These are phyloP conservation scores for Helminthosporium solani DNA, from an alignment of 2,329 filamentous ascomycete genomes.

Conservation along the genomic window DNA sequence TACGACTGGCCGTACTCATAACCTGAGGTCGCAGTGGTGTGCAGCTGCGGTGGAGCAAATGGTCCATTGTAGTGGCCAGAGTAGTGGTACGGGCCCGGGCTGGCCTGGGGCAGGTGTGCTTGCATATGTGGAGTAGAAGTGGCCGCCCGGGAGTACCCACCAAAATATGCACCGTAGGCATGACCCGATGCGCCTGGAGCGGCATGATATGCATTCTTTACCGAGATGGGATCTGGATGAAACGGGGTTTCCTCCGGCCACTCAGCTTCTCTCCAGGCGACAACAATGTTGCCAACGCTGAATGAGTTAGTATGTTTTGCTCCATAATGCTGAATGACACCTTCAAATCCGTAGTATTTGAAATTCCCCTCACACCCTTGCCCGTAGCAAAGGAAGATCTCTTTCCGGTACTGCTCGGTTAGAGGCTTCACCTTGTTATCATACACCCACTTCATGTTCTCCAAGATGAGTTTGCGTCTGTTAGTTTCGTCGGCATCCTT, in stretches of 20 bases:
- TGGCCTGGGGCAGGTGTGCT: constrained; percentile 37
- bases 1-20: constrained; percentile 35
- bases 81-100: constrained; percentile 41
- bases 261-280: constrained; percentile 73
- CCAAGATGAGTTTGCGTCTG: constrained; percentile 66
- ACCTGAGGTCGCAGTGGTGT: constrained; percentile 20
- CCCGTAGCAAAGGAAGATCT: constrained; percentile 71
- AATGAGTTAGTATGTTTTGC: constrained; percentile 75
- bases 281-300: constrained; percentile 69
- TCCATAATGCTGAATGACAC: constrained; percentile 78
- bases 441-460: constrained; percentile 86
- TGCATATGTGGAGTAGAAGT: constrained; percentile 41
- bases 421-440: constrained; percentile 72
- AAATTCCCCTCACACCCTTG: constrained; percentile 61
- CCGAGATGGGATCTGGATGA: constrained; percentile 57
- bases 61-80: constrained; percentile 37
- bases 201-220: constrained; percentile 43
- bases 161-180: constrained; percentile 33
- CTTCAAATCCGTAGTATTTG: constrained; percentile 75
- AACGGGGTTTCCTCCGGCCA: constrained; percentile 79
- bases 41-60: constrained; percentile 38
- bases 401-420: constrained; percentile 66
- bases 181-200: constrained; percentile 20
- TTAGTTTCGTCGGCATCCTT: constrained; percentile 32
- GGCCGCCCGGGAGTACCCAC: constrained; percentile 41